phyloP scores from a whole-genome alignment of 345 rosid genomes.

The Camelina laxa region DNA sequence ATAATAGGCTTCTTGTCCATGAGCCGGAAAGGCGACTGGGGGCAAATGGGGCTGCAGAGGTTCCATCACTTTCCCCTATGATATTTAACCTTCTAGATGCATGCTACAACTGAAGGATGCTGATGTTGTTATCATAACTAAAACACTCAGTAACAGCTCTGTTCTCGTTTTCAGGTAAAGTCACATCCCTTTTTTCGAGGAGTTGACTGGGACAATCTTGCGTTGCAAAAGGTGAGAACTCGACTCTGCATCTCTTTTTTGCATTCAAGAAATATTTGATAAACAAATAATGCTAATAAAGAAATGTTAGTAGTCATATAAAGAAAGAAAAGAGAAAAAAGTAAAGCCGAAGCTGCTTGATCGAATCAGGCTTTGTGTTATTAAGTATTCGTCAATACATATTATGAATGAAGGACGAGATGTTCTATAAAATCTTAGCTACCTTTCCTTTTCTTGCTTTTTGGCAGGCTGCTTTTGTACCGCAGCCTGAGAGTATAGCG shows the following conservation, averaged over 20 bases:
- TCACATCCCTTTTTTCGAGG: constrained; percentile 68
- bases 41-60: constrained; percentile 75
- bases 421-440: neutral
- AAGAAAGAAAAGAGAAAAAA: constrained; percentile 5
- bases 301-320: neutral
- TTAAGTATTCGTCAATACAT: neutral
- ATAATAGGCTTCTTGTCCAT: constrained; percentile 65
- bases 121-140: constrained; percentile 4
- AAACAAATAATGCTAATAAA: neutral
- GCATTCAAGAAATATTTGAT: neutral
- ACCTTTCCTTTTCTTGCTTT: constrained; percentile 5
- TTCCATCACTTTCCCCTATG: constrained; percentile 40
- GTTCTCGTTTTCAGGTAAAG: constrained; percentile 60
- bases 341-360: neutral
- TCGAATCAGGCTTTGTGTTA: neutral
- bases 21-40: constrained; percentile 72
- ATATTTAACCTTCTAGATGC: neutral
- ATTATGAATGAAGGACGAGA: neutral
- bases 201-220: constrained; percentile 76
- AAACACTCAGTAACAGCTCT: neutral
- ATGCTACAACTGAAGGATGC: constrained; percentile 19
- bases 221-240: constrained; percentile 63
- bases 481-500: constrained; percentile 62
- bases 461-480: constrained; percentile 77
- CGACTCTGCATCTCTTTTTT: neutral